phyloP scores from a whole-genome alignment of 108 stramenopile species.

The Pseudonitzschia multistriata region DNA sequence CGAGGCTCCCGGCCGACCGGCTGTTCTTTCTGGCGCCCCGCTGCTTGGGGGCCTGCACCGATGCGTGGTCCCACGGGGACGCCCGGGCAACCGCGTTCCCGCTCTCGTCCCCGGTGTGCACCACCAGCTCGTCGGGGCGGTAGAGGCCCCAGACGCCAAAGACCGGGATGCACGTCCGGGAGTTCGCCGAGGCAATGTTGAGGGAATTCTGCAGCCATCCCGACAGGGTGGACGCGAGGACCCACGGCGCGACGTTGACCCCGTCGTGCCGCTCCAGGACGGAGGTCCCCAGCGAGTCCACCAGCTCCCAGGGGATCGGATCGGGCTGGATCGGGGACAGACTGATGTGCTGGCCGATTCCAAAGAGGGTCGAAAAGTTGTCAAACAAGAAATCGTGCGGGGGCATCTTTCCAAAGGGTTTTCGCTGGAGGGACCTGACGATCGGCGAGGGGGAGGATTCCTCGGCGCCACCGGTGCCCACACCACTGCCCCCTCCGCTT shows the following conservation, averaged over 20 bases:
- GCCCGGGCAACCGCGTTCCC: background rate
- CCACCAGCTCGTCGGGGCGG: slow-evolving; percentile 20
- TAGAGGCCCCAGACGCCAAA: slow-evolving; percentile 82
- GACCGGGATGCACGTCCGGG: slow-evolving; percentile 66
- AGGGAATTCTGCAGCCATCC: slow-evolving; percentile 67
- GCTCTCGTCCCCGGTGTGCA: background rate
- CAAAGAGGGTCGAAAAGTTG: slow-evolving; percentile 75
- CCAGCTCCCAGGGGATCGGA: slow-evolving; percentile 22
- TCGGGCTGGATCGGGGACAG: slow-evolving; percentile 46
- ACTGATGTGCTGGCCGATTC: slow-evolving; percentile 85
- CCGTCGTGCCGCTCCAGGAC: slow-evolving; percentile 41
- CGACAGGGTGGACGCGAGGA: slow-evolving; percentile 28
- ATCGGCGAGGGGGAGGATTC: slow-evolving; percentile 17
- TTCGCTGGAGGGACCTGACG: slow-evolving; percentile 26
- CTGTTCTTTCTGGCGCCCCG: background rate
- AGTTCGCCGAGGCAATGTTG: slow-evolving; percentile 61
- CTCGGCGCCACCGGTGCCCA: background rate
- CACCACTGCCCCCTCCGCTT: background rate
- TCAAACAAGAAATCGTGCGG: slow-evolving; percentile 34
- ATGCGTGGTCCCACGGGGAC: slow-evolving; percentile 6
- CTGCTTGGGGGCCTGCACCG: too few relatives aligned
- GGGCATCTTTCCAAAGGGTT: slow-evolving; percentile 27
- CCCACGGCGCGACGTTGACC: slow-evolving; percentile 20
- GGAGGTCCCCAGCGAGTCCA: slow-evolving; percentile 22
- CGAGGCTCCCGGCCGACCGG: background rate